These are phyloP conservation scores for Debaryomyces psychrophilus DNA, from an alignment of 1,139 yeast species.

Conservation along the genomic window DNA sequence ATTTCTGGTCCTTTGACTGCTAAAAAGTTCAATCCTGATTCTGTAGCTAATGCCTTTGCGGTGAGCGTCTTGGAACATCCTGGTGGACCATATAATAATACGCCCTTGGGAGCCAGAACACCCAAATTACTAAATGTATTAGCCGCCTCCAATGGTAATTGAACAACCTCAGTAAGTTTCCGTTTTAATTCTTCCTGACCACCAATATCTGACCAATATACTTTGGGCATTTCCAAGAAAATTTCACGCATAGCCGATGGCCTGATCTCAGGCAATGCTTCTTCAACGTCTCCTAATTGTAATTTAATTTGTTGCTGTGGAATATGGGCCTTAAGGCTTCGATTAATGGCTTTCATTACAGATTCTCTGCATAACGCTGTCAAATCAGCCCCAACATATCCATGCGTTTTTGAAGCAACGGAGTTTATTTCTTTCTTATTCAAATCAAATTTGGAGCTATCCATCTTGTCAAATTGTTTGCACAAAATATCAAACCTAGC, in stretches of 20 bases:
- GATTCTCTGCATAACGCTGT: constrained; percentile 87
- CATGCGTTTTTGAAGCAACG: constrained; percentile 67
- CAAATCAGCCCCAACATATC: constrained; percentile 80
- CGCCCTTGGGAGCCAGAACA: constrained; percentile 88
- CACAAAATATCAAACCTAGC: constrained; percentile 64
- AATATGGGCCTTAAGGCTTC: constrained; percentile 42
- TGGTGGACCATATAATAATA: constrained; percentile 90
- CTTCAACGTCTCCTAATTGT: constrained; percentile 56
- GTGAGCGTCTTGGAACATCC: constrained; percentile 95
- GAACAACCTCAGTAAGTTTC: constrained; percentile 86
- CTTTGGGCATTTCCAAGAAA: constrained; percentile 90
- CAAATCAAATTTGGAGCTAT: constrained; percentile 55
- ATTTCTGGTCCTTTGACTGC: constrained; percentile 97
- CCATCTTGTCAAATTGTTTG: constrained; percentile 66
- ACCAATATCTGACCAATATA: constrained; percentile 92
- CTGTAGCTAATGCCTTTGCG: constrained; percentile 94
- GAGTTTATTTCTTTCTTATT: constrained; percentile 52
- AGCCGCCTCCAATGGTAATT: constrained; percentile 84
- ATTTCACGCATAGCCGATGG: constrained; percentile 98
- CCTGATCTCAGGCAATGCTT: constrained; percentile 73
- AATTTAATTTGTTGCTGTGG: constrained; percentile 33
- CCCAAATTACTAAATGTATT: constrained; percentile 78
- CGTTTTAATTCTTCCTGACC: constrained; percentile 85
- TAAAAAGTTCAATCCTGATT: constrained; percentile 86
- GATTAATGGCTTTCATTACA: constrained; percentile 78